A percentile compares a stretch with the other conserved stretches of the same genome.
These are phyloP conservation scores for Nicotiana rustica DNA, from an alignment of 305 asterid genomes.

Conservation along the genomic window DNA sequence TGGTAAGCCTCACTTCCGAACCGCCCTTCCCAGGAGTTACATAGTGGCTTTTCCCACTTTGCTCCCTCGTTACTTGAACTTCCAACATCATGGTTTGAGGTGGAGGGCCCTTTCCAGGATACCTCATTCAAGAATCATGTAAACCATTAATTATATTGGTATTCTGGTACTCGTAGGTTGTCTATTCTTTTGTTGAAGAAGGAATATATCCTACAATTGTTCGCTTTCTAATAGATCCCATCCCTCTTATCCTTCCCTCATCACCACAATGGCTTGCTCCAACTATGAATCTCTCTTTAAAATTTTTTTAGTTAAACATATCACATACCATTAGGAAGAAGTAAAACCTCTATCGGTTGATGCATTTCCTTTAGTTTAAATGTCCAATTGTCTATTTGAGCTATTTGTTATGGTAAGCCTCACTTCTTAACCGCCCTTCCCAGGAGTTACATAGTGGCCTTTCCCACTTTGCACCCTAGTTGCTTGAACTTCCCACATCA, in stretches of 20 bases:
- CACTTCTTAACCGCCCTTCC: background rate
- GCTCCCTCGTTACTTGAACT: conserved; percentile 18
- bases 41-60: background rate
- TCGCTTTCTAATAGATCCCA: background rate
- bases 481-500: conserved; percentile 24
- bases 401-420: background rate
- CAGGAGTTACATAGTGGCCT: background rate
- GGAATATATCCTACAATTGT: background rate
- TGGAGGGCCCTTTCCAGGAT: conserved; percentile 25
- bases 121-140: background rate
- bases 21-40: background rate
- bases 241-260: conserved; percentile 21
- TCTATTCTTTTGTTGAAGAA: conserved; percentile 18
- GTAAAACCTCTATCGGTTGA: background rate
- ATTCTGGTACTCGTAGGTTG: conserved; percentile 10
- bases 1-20: conserved; percentile 16
- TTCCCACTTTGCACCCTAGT: conserved; percentile 2
- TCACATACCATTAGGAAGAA: background rate
- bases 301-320: background rate
- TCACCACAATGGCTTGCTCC: conserved; percentile 13
- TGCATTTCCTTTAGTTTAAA: background rate
- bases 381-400: background rate
- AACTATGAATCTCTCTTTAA: background rate
- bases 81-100: conserved; percentile 27
- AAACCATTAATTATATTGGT: background rate